A percentile compares a stretch with the other conserved stretches of the same genome.
Evolutionary conservation across 2,329 filamentous ascomycete genomes (phyloP).

Genomic region (Ustulina deusta): DNA sequence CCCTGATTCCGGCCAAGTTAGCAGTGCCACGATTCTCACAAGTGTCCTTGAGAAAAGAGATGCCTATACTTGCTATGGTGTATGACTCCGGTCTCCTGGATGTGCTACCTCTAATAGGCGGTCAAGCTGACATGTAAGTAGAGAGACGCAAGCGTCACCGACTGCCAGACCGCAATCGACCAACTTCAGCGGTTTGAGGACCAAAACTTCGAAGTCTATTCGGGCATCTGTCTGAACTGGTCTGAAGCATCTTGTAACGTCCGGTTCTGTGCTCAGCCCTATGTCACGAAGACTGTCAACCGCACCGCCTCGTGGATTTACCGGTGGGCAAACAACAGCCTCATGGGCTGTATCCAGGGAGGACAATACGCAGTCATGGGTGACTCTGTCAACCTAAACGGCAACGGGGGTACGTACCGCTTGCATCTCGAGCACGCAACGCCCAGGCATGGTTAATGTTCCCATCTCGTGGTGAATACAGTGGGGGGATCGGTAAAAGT

Average conservation of each 20-base stretch:
- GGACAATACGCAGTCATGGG: constrained; percentile 46
- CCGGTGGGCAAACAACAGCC: constrained; percentile 42
- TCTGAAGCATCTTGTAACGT: constrained; percentile 38
- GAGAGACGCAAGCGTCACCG: constrained; percentile 41
- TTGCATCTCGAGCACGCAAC: constrained; percentile 42
- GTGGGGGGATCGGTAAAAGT: not conserved
- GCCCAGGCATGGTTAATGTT: constrained; percentile 16
- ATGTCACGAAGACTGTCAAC: constrained; percentile 44
- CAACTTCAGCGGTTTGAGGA: constrained; percentile 40
- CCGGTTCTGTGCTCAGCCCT: constrained; percentile 48
- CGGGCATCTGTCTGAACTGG: constrained; percentile 48
- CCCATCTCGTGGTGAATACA: not conserved
- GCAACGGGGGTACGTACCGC: constrained; percentile 47
- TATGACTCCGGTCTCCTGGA: constrained; percentile 31
- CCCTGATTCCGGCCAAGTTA: not conserved
- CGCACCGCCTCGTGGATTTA: constrained; percentile 47
- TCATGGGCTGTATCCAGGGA: constrained; percentile 43
- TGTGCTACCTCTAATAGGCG: not conserved
- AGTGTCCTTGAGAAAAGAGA: constrained; percentile 45
- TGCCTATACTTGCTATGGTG: constrained; percentile 48
- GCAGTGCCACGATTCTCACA: not conserved
- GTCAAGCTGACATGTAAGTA: constrained; percentile 16
- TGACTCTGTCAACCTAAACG: constrained; percentile 47
- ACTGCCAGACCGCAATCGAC: constrained; percentile 45
- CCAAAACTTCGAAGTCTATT: constrained; percentile 43